Conservation (phyloP, 768 basidiomycete species). For the Filobasidium floriforme region DNA sequence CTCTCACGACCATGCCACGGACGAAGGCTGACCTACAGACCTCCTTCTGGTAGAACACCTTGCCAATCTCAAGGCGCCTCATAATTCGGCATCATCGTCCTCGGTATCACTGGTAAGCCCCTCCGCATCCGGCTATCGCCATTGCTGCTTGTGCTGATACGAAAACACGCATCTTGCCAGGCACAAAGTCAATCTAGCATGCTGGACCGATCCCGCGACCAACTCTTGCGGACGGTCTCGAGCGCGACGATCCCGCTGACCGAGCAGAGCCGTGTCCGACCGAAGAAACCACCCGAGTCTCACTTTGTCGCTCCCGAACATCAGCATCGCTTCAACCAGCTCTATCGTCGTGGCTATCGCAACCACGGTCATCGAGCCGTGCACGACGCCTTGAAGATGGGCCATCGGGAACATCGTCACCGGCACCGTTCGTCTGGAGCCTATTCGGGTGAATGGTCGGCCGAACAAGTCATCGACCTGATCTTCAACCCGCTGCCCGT, state of each 20-base stretch:
- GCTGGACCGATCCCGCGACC: slow-evolving; percentile 3
- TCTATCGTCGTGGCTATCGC: background rate
- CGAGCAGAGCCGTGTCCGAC: background rate
- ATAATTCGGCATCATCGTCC: slow-evolving; percentile 9
- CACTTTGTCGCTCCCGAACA: slow-evolving; percentile 13
- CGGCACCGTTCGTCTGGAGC: background rate
- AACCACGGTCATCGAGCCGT: slow-evolving; percentile 9
- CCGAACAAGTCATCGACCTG: slow-evolving; percentile 13
- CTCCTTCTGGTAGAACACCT: slow-evolving; percentile 5
- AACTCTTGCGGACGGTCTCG: background rate
- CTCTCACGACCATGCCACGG: too few relatives aligned
- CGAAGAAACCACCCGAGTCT: slow-evolving; percentile 18
- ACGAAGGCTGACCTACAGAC: background rate
- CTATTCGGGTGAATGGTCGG: slow-evolving; percentile 7
- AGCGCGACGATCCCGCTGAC: background rate
- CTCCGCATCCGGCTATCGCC: background rate
- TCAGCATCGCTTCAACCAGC: background rate
- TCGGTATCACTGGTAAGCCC: slow-evolving; percentile 8
- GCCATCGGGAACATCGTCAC: background rate
- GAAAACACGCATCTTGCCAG: background rate
- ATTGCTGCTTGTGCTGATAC: background rate
- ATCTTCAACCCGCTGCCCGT: slow-evolving; percentile 11
- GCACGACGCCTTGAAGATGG: slow-evolving; percentile 1
- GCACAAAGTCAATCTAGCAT: background rate
- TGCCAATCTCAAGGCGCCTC: slow-evolving; percentile 3